Evolutionary conservation across 495 filamentous ascomycete genomes (phyloP), one percentile per base, ranked within the genome.

Genomic region (Aspergillus steynii): DNA sequence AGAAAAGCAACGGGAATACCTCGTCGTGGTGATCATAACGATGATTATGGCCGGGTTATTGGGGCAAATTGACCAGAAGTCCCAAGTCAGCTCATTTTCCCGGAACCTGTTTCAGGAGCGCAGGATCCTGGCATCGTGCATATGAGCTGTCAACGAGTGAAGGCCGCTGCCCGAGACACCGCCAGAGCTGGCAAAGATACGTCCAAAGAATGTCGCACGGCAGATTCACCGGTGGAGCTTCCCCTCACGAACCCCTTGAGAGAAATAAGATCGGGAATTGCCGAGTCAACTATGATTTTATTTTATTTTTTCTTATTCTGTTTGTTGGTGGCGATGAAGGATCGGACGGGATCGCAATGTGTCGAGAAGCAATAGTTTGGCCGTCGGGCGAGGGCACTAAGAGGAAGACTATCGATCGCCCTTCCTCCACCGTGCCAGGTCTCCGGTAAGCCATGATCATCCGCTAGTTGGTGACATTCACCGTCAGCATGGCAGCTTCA

Each of bases 71-170:
- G 37, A 42, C 10, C 37, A 42, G 37, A 42, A 32, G 4, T 7
- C 31, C 37, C 37, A 42, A 42, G 9, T 12, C 37, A 42, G 9
- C 31, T 34, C 31, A 3, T 3, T 34, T 34, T 34, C 6, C 6
- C 31, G 31, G 31, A 34, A 34, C 31, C 52, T 29, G 55, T 53
- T 49, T 48, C 29, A 50, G 48, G 25, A 29, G 53, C 50, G 54
- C 57, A 53, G 55, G 54, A 68, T 65, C 62, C 65, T 48, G 52
- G 62, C 28, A 34, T 42, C 34, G 26, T 60, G 62, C 65, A 65
- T 65, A 52, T 62, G 65, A 68, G 61, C 54, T 47, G 37, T 42
- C 37, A 42, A 42, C 37, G 37, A 42, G 37, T 42, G 9, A 42
- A 42, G 37, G 37, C 9, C 37, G 37, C 37, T 42, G 37, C 37